Conservation (phyloP, 371 early-diverging fungal genomes). For the Mortierella sp. region DNA sequence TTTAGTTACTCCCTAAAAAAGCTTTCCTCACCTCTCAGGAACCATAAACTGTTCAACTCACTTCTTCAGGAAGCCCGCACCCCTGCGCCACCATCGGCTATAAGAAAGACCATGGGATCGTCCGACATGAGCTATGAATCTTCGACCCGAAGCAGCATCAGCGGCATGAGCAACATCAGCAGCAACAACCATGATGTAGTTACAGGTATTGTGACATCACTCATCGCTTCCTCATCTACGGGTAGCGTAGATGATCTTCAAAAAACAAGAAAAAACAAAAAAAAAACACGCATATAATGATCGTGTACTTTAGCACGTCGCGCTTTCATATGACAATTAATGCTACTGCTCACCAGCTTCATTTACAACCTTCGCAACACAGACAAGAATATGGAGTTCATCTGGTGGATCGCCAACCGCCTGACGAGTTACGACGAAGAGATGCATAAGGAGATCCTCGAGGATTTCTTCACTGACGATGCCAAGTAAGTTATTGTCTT, state of each 20-base stretch:
- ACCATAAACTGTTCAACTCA: too few relatives aligned
- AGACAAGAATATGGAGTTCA: conserved; percentile 52
- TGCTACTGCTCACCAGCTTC: too few relatives aligned
- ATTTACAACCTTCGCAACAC: too few relatives aligned
- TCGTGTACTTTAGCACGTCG: neutral
- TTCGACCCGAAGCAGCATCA: conserved; percentile 11
- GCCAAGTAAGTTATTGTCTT: conserved; percentile 35
- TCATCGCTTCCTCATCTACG: too few relatives aligned
- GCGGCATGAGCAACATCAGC: conserved; percentile 36
- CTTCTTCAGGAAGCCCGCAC: too few relatives aligned
- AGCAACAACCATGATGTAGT: conserved; percentile 43
- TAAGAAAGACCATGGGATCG: conserved; percentile 1
- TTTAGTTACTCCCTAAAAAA: too few relatives aligned
- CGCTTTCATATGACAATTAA: conserved; percentile 2
- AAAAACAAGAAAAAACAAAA: too few relatives aligned
- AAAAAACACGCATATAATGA: too few relatives aligned
- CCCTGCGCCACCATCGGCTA: too few relatives aligned
- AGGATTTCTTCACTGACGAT: conserved; percentile 53
- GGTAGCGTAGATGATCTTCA: too few relatives aligned
- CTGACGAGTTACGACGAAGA: conserved; percentile 52
- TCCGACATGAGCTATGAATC: conserved; percentile 18
- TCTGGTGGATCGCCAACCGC: conserved; percentile 53
- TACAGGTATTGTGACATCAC: conserved; percentile 41
- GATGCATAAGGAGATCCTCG: conserved; percentile 56
- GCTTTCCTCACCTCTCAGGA: too few relatives aligned